Percentiles rank a stretch among this genome's conserved stretches.
phyloP scores from a whole-genome alignment of 495 filamentous ascomycete species.

The Penicillium alfredii region DNA sequence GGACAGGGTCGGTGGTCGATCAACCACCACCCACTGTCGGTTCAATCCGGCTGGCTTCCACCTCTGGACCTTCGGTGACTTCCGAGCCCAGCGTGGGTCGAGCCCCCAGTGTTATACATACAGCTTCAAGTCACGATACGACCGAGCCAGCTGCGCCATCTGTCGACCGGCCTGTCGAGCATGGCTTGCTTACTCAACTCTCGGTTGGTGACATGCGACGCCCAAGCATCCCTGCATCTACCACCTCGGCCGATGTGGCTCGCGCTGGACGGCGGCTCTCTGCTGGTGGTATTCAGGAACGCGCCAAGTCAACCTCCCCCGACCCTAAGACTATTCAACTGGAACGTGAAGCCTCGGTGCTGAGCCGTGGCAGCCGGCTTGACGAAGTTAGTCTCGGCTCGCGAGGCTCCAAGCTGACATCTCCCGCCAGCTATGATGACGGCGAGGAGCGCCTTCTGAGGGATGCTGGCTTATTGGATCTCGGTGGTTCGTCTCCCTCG shows the following conservation, averaged over 20 bases:
- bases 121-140: conserved; percentile 15
- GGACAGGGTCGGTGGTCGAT: conserved; percentile 14
- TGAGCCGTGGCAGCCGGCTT: conserved; percentile 34
- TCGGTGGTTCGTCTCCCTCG: conserved; percentile 33
- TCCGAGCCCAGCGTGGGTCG: conserved; percentile 15
- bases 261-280: conserved; percentile 29
- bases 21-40: conserved; percentile 8
- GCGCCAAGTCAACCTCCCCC: conserved; percentile 25
- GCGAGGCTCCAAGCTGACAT: conserved; percentile 33
- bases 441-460: conserved; percentile 46
- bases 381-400: conserved; percentile 36
- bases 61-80: conserved; percentile 17
- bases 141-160: conserved; percentile 5
- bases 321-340: conserved; percentile 16
- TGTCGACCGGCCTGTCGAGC: conserved; percentile 8
- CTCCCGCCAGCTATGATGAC: conserved; percentile 37
- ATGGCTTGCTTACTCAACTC: conserved; percentile 15
- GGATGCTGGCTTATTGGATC: conserved; percentile 42
- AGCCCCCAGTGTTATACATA: conserved; percentile 17
- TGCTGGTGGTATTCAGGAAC: conserved; percentile 21
- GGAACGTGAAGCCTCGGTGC: conserved; percentile 35
- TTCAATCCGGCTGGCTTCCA: conserved; percentile 11
- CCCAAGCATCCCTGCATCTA: conserved; percentile 33
- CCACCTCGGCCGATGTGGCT: conserved; percentile 26
- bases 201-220: conserved; percentile 26